Base-by-base conservation (phyloP, 169 alveolate genomes). In the Babesia caballi region DNA sequence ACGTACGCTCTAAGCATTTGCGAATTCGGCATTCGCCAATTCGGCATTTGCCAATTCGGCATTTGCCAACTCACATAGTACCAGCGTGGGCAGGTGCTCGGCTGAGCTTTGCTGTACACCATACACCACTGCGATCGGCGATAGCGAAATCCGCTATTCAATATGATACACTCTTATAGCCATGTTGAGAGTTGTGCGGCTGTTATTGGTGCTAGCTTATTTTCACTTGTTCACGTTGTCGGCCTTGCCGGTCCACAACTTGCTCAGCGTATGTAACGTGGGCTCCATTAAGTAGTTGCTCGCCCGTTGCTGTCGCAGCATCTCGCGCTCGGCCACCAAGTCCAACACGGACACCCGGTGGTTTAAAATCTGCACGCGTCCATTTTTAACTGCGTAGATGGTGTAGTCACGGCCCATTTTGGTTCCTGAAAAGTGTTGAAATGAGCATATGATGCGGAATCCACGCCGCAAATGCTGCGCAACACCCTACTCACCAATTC, bases 361-460 rank as follows among this genome's bases (percentile, higher is more conserved):
- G 54, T 84, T 83, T 19, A 84, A 56, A 51, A 88, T 74, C 49
- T 84, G 89, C 19, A 88, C 89, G 21, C 77, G 67, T 30, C 93
- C 93, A 32, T 83, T 40, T 46, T 71, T 83, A 15, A 58, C 71
- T 15, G 93, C 93, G 28, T 69, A 65, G 46, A 88, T 69, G 25
- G 93, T 88, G 58, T 66, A 70, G 59, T 88, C 93, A 36, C 91
- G 70, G 66, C 93, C 93, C 85, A 80, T 80, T 25, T 44, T 58
- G 4, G 83, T 65, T 0, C 88, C 88, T 80, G 52, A 4, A 28
- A 19, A 49, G 12, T 19, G 14, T 3, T 66, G 44, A 44, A 60
- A 32, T 14, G 28, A 0, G 17, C 42, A 2, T 2, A 4, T 8
- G 28, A 40, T 8, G 0, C 28, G 75, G 4, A 15, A 2, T 12